Base-by-base conservation (phyloP, 306 rosid species). In the Gynostemma pentaphyllum region DNA sequence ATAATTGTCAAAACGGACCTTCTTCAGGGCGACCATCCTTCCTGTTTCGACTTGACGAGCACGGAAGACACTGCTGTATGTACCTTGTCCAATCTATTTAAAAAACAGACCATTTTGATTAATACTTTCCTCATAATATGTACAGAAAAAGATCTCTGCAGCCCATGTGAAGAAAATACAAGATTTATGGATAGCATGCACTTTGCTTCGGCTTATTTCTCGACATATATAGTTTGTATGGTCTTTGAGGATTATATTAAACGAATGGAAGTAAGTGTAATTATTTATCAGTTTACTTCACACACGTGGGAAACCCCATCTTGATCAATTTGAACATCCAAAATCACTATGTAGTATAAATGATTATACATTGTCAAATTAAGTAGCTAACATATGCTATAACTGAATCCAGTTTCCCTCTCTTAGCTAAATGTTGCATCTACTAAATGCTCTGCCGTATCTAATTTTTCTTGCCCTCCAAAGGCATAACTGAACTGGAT, bases 1-100 rank as follows among this genome's bases (percentile, higher is more conserved):
- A 56, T 65, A 84, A 74, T 81, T 94, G 69, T 94, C 99, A 66
- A 94, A 83, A 2, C 95, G 88, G 64, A 94, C 99, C 78, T 94
- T 94, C 85, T 94, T 94, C 48, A 94, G 66, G 22, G 99, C 99
- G 73, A 82, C 79, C 77, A 94, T 77, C 76, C 62, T 88, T 68
- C 97, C 97, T 5, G 79, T 79, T 72, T 80, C 94, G 24, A 94
- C 87, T 76, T 88, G 83, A 4, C 94, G 88, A 4, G 99, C 99
- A 48, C 85, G 80, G 50, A 94, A 94, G 46, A 94, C 99, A 65
- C 97, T 88, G 81, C 99, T 94, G 72, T 94, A 94, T 24, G 99
- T 94, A 47, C 99, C 99, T 84, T 94, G 99, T 51, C 99, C 99
- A 69, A 94, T 86, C 99, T 92, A 68, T 70, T 2, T 54, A 36